Evolutionary conservation across 2,329 filamentous ascomycete genomes (phyloP).

Genomic region (Trichoderma sp.): DNA sequence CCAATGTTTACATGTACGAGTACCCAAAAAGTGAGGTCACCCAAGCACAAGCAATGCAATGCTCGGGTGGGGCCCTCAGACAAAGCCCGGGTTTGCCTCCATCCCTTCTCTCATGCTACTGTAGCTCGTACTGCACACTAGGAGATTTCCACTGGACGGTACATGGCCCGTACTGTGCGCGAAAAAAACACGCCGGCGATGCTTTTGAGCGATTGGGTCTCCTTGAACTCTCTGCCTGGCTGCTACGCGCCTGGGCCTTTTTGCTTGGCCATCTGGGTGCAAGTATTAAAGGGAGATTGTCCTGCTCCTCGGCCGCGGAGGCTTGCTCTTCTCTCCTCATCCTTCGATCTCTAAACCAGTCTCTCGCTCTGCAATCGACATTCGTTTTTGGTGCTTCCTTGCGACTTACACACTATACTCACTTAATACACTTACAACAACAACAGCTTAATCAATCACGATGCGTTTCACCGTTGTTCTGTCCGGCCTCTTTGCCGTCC

Average conservation of each 20-base stretch:
- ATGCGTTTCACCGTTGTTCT: conserved; percentile 60
- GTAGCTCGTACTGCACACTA: background rate
- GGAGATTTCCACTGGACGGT: background rate
- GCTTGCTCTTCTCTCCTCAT: background rate
- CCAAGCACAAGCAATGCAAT: background rate
- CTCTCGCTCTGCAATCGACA: conserved; percentile 22
- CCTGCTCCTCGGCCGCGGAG: background rate
- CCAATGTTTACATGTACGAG: background rate
- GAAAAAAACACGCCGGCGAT: background rate
- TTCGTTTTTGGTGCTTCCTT: conserved; percentile 26
- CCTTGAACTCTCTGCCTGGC: background rate
- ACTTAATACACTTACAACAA: background rate
- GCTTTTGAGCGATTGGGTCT: conserved; percentile 5
- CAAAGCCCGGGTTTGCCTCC: background rate
- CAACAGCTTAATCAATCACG: conserved; percentile 36
- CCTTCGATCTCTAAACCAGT: conserved; percentile 1
- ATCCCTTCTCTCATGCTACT: background rate
- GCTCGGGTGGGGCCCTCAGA: conserved; percentile 8
- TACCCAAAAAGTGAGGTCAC: background rate
- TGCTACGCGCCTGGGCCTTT: conserved; percentile 5
- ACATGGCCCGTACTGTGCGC: conserved; percentile 14
- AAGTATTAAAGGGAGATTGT: conserved; percentile 20
- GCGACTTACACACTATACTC: background rate
- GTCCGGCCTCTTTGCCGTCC: conserved; percentile 51
- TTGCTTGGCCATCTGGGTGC: background rate